These are phyloP conservation scores for Mucor sp. DNA, from an alignment of 371 early-diverging fungal species.

Conservation along the genomic window DNA sequence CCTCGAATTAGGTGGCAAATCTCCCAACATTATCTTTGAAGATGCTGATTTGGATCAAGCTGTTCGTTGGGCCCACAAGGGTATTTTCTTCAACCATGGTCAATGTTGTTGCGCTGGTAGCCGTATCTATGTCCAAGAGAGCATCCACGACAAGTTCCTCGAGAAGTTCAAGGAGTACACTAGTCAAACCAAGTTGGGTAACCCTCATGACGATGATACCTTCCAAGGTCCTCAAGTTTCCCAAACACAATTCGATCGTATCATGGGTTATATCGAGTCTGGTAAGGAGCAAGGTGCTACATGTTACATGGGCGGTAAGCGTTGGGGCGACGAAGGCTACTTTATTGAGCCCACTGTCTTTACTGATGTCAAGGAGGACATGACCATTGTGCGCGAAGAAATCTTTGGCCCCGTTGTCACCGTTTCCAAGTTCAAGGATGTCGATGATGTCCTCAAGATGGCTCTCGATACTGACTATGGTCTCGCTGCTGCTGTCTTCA, in stretches of 20 bases:
- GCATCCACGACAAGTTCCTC: constrained; percentile 76
- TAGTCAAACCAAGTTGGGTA: constrained; percentile 59
- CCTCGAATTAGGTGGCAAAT: constrained; percentile 84
- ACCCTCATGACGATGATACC: constrained; percentile 54
- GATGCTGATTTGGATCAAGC: constrained; percentile 81
- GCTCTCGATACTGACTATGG: constrained; percentile 79
- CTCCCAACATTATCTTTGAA: constrained; percentile 90
- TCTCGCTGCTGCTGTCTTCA: constrained; percentile 84
- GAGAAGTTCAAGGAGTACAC: constrained; percentile 63
- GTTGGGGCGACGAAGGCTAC: constrained; percentile 52
- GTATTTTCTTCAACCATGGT: constrained; percentile 83
- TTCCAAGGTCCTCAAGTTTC: constrained; percentile 82
- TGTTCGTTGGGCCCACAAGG: constrained; percentile 70
- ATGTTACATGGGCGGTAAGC: constrained; percentile 47
- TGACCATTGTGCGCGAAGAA: constrained; percentile 71
- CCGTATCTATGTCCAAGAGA: constrained; percentile 82
- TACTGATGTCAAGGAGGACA: constrained; percentile 48
- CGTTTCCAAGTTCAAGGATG: constrained; percentile 63
- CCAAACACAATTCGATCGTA: constrained; percentile 72
- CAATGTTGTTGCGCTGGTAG: constrained; percentile 85
- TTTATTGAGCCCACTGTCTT: constrained; percentile 56
- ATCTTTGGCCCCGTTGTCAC: constrained; percentile 83
- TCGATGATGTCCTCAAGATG: constrained; percentile 69
- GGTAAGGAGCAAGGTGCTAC: constrained; percentile 58
- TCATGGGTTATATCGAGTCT: constrained; percentile 55